Conservation (phyloP, 345 rosid genomes). For the Geranium brycei region DNA sequence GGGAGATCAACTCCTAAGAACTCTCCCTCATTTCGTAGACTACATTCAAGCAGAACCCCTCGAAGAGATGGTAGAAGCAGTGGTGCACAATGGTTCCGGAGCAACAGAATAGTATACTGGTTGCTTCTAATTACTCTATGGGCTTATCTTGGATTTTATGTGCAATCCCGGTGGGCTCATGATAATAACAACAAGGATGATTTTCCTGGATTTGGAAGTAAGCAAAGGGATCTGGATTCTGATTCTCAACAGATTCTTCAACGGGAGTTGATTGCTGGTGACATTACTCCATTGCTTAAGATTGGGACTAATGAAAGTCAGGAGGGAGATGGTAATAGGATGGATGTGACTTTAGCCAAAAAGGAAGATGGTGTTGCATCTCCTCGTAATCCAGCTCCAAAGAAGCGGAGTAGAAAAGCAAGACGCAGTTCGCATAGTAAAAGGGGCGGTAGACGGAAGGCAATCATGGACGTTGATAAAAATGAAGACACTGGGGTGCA, state of each 20-base stretch:
- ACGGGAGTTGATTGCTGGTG: slow-evolving; percentile 42
- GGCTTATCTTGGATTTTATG: slow-evolving; percentile 89
- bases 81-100: slow-evolving; percentile 62
- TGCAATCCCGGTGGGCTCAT: slow-evolving; percentile 97
- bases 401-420: slow-evolving; percentile 40
- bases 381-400: slow-evolving; percentile 21
- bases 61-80: slow-evolving; percentile 58
- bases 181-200: slow-evolving; percentile 57
- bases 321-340: slow-evolving; percentile 26
- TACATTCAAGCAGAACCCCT: slow-evolving; percentile 66
- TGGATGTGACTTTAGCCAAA: slow-evolving; percentile 41
- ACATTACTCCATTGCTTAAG: slow-evolving; percentile 25
- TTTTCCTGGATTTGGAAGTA: slow-evolving; percentile 57
- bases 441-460: slow-evolving; percentile 30
- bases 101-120: slow-evolving; percentile 71
- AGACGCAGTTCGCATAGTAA: slow-evolving; percentile 32
- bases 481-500: slow-evolving; percentile 32
- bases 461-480: slow-evolving; percentile 20
- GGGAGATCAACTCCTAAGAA: slow-evolving; percentile 66
- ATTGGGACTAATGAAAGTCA: slow-evolving; percentile 26
- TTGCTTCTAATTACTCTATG: slow-evolving; percentile 88
- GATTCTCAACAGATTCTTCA: slow-evolving; percentile 24
- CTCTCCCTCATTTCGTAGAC: slow-evolving; percentile 54
- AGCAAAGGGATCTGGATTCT: slow-evolving; percentile 20
- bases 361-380: slow-evolving; percentile 28